phyloP scores from a whole-genome alignment of 116 monocot genomes.

The Papilionanthe hybrid region DNA sequence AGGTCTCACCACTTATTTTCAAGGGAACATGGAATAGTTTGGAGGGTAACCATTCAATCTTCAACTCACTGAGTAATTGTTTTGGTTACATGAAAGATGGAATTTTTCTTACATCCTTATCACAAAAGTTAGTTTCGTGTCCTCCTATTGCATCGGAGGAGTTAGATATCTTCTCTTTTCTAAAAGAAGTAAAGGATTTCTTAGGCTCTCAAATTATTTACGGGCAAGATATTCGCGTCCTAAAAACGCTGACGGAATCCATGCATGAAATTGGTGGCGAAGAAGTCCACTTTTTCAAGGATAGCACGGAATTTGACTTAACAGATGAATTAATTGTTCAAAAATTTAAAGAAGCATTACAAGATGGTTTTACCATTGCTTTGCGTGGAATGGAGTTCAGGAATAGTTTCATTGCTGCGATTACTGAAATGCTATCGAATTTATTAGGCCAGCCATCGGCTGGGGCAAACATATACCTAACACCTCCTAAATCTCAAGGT shows the following conservation, averaged over 20 bases:
- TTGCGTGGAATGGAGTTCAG: constrained; percentile 75
- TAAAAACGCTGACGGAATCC: constrained; percentile 33
- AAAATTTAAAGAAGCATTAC: constrained; percentile 57
- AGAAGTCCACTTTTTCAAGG: constrained; percentile 50
- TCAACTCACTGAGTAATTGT: constrained; percentile 33
- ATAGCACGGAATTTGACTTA: constrained; percentile 7
- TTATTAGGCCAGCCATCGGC: constrained; percentile 87
- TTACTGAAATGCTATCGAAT: constrained; percentile 40
- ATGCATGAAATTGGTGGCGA: constrained; percentile 5
- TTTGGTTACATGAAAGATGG: constrained; percentile 29
- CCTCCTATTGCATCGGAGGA: constrained; percentile 80
- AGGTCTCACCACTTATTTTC: constrained; percentile 48
- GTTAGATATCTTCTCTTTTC: constrained; percentile 51
- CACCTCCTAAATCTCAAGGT: constrained; percentile 79
- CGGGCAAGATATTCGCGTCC: constrained; percentile 68
- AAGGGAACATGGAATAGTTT: constrained; percentile 18
- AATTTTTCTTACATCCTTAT: constrained; percentile 33
- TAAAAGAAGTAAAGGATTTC: constrained; percentile 36
- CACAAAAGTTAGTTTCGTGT: constrained; percentile 47
- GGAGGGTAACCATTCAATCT: constrained; percentile 20
- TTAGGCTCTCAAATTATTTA: constrained; percentile 56
- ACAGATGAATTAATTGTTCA: constrained; percentile 14
- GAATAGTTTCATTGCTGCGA: constrained; percentile 43
- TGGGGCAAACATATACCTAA: constrained; percentile 79
- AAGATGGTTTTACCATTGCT: constrained; percentile 67